Conservation (phyloP, 139 green algal genomes). For the Chara braunii region DNA sequence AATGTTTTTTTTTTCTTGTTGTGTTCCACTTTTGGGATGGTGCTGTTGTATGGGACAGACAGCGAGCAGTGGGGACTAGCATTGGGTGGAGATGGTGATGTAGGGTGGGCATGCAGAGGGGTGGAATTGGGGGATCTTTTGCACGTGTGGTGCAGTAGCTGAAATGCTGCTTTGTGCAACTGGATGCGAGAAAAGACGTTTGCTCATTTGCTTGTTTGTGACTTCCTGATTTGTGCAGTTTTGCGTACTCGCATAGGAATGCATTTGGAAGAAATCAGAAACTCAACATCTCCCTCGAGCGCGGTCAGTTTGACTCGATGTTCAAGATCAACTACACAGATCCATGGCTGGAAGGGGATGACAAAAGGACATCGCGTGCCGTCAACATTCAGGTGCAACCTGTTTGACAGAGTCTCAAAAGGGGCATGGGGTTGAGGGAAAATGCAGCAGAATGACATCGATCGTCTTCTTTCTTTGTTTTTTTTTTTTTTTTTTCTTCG, state of each 20-base stretch:
- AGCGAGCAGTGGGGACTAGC: no score
- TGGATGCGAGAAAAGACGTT: no score
- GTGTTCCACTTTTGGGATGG: no score
- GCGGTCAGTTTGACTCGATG: slow-evolving; percentile 76
- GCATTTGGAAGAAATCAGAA: slow-evolving; percentile 84
- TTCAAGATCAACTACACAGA: slow-evolving; percentile 86
- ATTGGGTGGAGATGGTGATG: no score
- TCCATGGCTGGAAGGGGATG: slow-evolving; percentile 81
- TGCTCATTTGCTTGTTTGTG: not conserved
- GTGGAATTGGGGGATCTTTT: no score
- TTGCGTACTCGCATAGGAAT: slow-evolving; percentile 82
- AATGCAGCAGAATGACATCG: not conserved
- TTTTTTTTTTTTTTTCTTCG: no score
- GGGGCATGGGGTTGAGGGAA: not conserved
- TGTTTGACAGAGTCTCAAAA: not conserved
- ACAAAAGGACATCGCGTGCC: slow-evolving; percentile 74
- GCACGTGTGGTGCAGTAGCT: no score
- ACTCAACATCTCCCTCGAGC: slow-evolving; percentile 62
- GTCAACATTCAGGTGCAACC: slow-evolving; percentile 50
- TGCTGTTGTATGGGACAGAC: no score
- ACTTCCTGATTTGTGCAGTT: slow-evolving; percentile 39
- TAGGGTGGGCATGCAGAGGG: no score
- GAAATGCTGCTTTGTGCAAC: no score
- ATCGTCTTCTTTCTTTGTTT: no score
- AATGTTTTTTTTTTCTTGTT: no score